Evolutionary conservation across 345 rosid species (phyloP).

Genomic region (Brassica carinata): DNA sequence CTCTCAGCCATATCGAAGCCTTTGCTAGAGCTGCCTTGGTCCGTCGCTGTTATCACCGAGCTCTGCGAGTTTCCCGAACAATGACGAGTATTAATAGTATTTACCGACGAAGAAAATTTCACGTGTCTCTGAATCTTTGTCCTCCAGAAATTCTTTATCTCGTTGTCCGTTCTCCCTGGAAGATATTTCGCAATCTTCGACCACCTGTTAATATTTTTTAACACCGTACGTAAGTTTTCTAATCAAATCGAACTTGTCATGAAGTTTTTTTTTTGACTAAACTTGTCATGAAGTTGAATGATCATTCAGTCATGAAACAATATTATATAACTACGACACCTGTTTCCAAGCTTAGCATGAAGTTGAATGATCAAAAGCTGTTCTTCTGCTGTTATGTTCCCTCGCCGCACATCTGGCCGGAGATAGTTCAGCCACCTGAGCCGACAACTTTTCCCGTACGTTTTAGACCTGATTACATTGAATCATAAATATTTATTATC

Average conservation of each 20-base stretch:
- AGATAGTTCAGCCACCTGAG: conserved; percentile 43
- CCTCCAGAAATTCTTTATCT: conserved; percentile 96
- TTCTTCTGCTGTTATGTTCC: conserved; percentile 40
- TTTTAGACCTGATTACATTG: conserved; percentile 42
- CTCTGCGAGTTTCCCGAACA: conserved; percentile 25
- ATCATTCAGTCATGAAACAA: neutral
- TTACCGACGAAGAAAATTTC: conserved; percentile 33
- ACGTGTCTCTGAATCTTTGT: conserved; percentile 87
- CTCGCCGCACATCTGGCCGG: conserved; percentile 43
- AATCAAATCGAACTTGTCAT: too few relatives aligned
- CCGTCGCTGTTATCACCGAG: conserved; percentile 19
- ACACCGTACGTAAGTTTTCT: neutral
- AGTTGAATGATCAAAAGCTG: conserved; percentile 36
- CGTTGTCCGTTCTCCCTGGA: conserved; percentile 98
- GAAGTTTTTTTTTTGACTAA: too few relatives aligned
- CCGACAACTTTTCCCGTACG: conserved; percentile 93
- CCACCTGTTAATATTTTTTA: conserved; percentile 49
- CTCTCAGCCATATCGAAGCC: conserved; percentile 24
- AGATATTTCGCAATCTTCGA: conserved; percentile 93
- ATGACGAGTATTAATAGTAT: conserved; percentile 10
- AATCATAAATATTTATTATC: neutral
- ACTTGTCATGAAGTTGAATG: neutral
- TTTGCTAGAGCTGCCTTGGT: conserved; percentile 33
- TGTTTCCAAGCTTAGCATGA: conserved; percentile 45
- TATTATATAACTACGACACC: neutral